Conservation (phyloP, 2,329 filamentous ascomycete species). For the Plenodomus lindquistii region DNA sequence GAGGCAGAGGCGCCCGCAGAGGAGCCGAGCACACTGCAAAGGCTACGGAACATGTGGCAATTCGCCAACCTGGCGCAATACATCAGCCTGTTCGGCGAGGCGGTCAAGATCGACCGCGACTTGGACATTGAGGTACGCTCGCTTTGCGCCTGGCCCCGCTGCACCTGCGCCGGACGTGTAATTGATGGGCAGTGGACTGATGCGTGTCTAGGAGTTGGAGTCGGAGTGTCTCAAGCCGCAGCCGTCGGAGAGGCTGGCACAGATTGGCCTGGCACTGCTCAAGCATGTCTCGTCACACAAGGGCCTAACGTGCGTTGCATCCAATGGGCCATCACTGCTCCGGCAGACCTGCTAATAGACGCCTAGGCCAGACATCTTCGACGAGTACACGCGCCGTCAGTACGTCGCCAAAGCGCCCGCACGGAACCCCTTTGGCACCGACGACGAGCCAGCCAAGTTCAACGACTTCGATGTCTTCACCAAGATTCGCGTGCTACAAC, state of each 20-base stretch:
- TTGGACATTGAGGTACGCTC: conserved; percentile 81
- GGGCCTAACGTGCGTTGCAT: conserved; percentile 75
- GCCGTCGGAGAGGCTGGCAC: conserved; percentile 71
- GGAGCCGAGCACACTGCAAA: conserved; percentile 57
- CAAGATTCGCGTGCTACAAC: conserved; percentile 82
- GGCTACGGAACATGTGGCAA: conserved; percentile 89
- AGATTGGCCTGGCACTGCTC: conserved; percentile 83
- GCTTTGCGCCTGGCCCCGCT: conserved; percentile 22
- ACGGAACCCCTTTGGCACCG: conserved; percentile 82
- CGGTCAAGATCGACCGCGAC: conserved; percentile 85
- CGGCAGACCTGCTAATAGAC: conserved; percentile 13
- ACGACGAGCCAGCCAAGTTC: conserved; percentile 74
- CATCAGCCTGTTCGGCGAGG: conserved; percentile 86
- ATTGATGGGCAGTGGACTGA: conserved; percentile 31
- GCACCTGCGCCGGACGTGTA: conserved; percentile 13
- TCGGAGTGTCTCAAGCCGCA: conserved; percentile 79
- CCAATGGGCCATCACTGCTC: conserved; percentile 1
- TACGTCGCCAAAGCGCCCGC: conserved; percentile 79
- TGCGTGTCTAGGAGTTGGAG: conserved; percentile 73
- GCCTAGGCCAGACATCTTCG: conserved; percentile 78
- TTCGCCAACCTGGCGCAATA: conserved; percentile 94
- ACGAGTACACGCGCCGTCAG: conserved; percentile 89
- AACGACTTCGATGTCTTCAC: conserved; percentile 78
- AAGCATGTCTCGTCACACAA: conserved; percentile 95
- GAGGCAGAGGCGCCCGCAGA: conserved; percentile 54